Conservation (phyloP, 106 monocot genomes). For the Apostasia shenzhenica region DNA sequence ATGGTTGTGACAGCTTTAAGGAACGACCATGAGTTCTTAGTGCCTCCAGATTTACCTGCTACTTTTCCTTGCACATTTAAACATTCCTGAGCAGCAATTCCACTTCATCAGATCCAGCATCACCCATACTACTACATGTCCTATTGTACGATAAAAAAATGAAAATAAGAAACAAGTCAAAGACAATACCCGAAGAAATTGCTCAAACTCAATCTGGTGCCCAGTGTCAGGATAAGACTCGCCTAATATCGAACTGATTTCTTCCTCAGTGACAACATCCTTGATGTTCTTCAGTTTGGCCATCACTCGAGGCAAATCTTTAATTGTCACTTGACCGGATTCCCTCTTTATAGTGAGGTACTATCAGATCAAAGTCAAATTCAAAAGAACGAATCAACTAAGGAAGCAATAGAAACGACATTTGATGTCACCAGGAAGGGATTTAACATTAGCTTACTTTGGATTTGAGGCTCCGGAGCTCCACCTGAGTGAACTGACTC, state of each 20-base stretch:
- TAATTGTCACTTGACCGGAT: constrained; percentile 29
- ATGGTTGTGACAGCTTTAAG: constrained; percentile 71
- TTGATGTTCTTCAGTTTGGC: constrained; percentile 54
- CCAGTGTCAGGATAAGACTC: constrained; percentile 46
- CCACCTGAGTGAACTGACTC: constrained; percentile 69
- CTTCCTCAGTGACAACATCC: constrained; percentile 49
- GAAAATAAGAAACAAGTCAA: not conserved
- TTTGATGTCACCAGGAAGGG: not conserved
- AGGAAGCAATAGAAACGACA: not conserved
- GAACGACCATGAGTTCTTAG: constrained; percentile 56
- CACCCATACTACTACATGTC: not conserved
- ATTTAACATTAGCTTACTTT: constrained; percentile 21
- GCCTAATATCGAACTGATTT: constrained; percentile 37
- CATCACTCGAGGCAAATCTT: constrained; percentile 51
- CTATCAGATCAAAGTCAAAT: constrained; percentile 14
- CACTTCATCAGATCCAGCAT: not conserved
- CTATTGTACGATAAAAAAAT: not conserved
- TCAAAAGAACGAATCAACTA: not conserved
- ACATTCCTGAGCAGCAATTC: constrained; percentile 33
- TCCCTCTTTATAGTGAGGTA: constrained; percentile 37
- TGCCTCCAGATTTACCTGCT: constrained; percentile 29
- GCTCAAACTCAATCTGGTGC: constrained; percentile 73
- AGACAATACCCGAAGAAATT: constrained; percentile 54
- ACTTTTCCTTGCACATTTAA: constrained; percentile 42
- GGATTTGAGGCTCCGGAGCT: constrained; percentile 36